Conservation (phyloP, 1,284 basidiomycete genomes). For the Phlebopus sp. region DNA sequence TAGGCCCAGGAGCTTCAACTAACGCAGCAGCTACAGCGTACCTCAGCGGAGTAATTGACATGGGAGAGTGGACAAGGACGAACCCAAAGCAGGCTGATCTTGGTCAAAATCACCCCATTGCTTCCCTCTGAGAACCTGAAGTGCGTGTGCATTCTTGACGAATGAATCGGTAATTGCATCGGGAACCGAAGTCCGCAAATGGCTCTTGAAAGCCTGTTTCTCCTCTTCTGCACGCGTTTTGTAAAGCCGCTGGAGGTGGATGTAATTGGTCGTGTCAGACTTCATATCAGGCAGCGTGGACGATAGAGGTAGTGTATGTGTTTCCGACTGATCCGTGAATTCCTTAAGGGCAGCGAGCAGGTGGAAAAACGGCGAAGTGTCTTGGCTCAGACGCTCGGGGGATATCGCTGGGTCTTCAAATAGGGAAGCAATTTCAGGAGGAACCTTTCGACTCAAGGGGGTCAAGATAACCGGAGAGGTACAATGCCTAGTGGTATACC, state of each 20-base stretch:
- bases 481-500: conserved; percentile 32
- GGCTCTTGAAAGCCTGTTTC: conserved; percentile 51
- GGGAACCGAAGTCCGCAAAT: conserved; percentile 42
- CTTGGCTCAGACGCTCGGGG: conserved; percentile 30
- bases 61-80: conserved; percentile 21
- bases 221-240: conserved; percentile 70
- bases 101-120: conserved; percentile 59
- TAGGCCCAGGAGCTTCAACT: conserved; percentile 45
- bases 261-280: conserved; percentile 81
- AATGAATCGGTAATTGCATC: conserved; percentile 74
- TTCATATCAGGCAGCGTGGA: conserved; percentile 94
- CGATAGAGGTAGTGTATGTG: conserved; percentile 50
- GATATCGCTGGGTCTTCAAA: conserved; percentile 57
- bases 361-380: conserved; percentile 77
- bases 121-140: conserved; percentile 76
- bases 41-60: not conserved
- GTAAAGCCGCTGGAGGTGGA: conserved; percentile 78
- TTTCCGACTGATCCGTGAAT: conserved; percentile 48
- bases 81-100: conserved; percentile 57
- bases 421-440: conserved; percentile 61
- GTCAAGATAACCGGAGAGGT: not conserved
- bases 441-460: conserved; percentile 41
- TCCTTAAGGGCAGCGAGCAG: conserved; percentile 77
- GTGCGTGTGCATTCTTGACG: conserved; percentile 85
- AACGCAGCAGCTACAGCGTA: conserved; percentile 36